Percentiles rank a stretch among this genome's conserved stretches.
phyloP scores from a whole-genome alignment of 2,329 filamentous ascomycete species.

The Sporothrix mexicana region DNA sequence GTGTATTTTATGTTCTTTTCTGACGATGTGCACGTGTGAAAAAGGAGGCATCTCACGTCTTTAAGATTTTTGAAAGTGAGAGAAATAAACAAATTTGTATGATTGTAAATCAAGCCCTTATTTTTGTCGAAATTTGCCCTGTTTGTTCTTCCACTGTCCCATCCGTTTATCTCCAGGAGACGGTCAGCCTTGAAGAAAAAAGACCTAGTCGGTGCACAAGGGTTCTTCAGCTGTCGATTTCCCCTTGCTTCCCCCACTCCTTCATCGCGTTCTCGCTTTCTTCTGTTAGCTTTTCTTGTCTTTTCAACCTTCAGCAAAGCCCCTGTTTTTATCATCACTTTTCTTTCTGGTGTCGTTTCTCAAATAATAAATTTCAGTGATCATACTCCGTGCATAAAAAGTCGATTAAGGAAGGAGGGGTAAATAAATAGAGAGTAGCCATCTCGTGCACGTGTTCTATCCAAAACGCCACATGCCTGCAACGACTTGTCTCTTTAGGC shows the following conservation, averaged over 20 bases:
- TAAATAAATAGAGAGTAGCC: neutral
- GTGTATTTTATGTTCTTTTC: too few species aligned
- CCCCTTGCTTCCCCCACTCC: conserved; percentile 19
- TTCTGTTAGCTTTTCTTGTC: neutral
- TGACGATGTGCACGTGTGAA: too few species aligned
- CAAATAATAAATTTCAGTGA: neutral
- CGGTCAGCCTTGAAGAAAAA: too few species aligned
- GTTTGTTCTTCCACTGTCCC: neutral
- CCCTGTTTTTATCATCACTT: neutral
- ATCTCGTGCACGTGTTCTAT: neutral
- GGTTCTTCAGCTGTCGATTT: conserved; percentile 16
- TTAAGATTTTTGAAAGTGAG: too few species aligned
- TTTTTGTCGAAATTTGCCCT: neutral
- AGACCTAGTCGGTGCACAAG: neutral
- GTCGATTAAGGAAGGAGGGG: too few species aligned
- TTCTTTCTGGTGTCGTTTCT: neutral
- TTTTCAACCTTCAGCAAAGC: neutral
- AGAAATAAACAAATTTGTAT: neutral
- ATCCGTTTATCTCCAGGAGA: neutral
- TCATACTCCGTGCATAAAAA: neutral
- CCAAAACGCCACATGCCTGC: conserved; percentile 13
- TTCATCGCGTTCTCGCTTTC: neutral
- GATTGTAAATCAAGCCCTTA: neutral
- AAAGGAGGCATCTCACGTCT: too few species aligned
- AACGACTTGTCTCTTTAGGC: neutral